Base-by-base conservation (phyloP, 352 stramenopile species). In the Globisporangium nagaii region DNA sequence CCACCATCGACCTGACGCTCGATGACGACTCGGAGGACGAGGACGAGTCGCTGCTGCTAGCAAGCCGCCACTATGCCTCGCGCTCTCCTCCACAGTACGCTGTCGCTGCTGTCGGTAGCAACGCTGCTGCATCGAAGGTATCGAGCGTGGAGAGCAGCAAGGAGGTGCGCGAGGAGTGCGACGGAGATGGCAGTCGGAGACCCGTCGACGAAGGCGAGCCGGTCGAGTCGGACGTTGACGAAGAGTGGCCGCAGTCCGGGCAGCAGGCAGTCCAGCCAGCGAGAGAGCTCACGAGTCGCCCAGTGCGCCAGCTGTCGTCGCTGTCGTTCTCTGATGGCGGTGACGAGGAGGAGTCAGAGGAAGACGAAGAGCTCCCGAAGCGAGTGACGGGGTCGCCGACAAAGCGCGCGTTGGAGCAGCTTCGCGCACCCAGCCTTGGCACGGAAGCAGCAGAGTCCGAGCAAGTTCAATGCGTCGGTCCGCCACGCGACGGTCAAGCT, bases 201-300 rank as follows among this genome's bases (percentile, higher is more conserved):
- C 43, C 11, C 11, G 17, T 37, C 25, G 30, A 22, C 4, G 31
- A 56, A 36, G 62, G 25, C 7, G 48, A 65, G 54, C 53, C 64
- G 27, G 61, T 68, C 13, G 78, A 86, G 46, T 86, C 73, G 22
- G 79, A 89, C 28, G 76, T 79, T 43, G 79, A 89, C 46, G 74
- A 87, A 46, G 74, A 71, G n/a, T 83, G 74, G 62, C 75, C 77
- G 13, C 25, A 43, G 19, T 17, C 30, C 5, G n/a, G 11, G 11
- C 40, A n/a, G n/a, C n/a, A 27, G 20, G 22, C 57, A 56, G 30
- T n/a, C 30, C 59, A 11, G 47, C 27, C 48, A 44, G 52, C 20
- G 40, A 45, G 1, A n/a, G n/a, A n/a, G n/a, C n/a, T n/a, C n/a
- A n/a, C n/a, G n/a, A n/a, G n/a, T n/a, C n/a, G n/a, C n/a, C 47